Conservation (phyloP, 2,329 filamentous ascomycete genomes). For the Colletotrichum gloeosporioides region DNA sequence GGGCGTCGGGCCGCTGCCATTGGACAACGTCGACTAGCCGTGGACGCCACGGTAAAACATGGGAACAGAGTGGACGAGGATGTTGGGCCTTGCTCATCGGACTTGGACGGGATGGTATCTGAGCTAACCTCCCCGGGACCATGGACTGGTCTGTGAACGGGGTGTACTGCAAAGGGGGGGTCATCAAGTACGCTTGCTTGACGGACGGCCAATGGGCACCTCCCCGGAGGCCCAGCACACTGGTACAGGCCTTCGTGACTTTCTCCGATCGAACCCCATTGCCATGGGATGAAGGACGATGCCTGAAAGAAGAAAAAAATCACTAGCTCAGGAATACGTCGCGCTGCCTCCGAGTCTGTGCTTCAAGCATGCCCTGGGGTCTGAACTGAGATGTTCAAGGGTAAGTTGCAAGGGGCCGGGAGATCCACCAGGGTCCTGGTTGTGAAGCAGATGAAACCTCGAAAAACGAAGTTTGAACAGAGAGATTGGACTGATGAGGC, state of each 20-base stretch:
- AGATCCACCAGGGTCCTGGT: conserved; percentile 8
- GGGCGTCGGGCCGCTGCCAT: neutral
- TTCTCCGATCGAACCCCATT: conserved; percentile 1
- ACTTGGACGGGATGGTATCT: conserved; percentile 1
- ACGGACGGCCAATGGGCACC: conserved; percentile 5
- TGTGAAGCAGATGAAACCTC: conserved; percentile 19
- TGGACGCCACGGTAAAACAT: conserved; percentile 17
- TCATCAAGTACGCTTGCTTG: conserved; percentile 1
- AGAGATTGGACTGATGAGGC: neutral
- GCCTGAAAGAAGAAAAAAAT: conserved; percentile 8
- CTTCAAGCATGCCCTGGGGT: neutral
- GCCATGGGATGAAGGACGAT: conserved; percentile 1
- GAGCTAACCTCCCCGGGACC: neutral
- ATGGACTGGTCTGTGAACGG: neutral
- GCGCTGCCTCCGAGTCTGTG: neutral
- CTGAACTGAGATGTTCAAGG: neutral
- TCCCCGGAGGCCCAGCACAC: conserved; percentile 17
- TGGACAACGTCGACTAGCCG: conserved; percentile 8
- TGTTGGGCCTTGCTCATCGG: neutral
- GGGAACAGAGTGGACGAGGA: conserved; percentile 5
- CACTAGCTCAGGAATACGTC: neutral
- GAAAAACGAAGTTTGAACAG: conserved; percentile 9
- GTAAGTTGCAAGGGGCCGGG: conserved; percentile 12
- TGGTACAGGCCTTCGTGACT: conserved; percentile 8
- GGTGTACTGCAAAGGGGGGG: neutral